Evolutionary conservation across 2,329 filamentous ascomycete genomes (phyloP), one percentile per base, ranked within the genome.

Genomic region (Clarireedia sp.): DNA sequence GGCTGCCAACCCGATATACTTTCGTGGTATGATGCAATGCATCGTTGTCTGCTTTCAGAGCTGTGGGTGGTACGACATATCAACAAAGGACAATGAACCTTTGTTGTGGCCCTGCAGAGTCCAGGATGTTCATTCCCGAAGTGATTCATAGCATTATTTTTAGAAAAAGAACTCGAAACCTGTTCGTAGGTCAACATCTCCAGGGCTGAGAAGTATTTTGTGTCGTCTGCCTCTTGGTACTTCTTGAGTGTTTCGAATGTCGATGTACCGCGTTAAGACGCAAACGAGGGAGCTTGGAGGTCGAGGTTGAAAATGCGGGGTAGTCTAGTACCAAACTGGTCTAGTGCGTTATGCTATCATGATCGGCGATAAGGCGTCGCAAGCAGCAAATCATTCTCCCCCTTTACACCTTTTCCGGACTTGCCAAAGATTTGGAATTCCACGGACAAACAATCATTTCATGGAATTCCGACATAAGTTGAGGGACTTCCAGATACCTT

Each of bases 31-130:
- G 24, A 9, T 33, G 33, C n/a, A 19, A 50, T 47, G 43, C 33
- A 53, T 33, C 2, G 3, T 29, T 12, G 10, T 29, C 51, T 53
- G 51, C 47, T 53, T 53, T 53, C 43, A 44, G 51, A 48, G 51
- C 38, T 41, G 21, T 17, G 3, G 26, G 23, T 33, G 2, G n/a
- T 48, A 36, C 48, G n/a, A 26, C 26, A 48, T 45, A 23, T 21
- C 33, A 48, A 48, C 51, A 48, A 54, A 17, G 23, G 33, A 48
- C 38, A 36, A 12, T 45, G 21, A 12, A 2, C 2, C 19, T 48
- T 48, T 38, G 29, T 33, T 10, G 29, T 33, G 40, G 10, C 37
- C 37, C 1, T 26, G 29, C 14, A 10, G 5, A 45, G 7, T 12
- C 24, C 24, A 8, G 24, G 24, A 47, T 26, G 3, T 17, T 17